These are phyloP conservation scores for Kurtzmaniella quercitrusa DNA, from an alignment of 1,139 yeast species.

Conservation along the genomic window DNA sequence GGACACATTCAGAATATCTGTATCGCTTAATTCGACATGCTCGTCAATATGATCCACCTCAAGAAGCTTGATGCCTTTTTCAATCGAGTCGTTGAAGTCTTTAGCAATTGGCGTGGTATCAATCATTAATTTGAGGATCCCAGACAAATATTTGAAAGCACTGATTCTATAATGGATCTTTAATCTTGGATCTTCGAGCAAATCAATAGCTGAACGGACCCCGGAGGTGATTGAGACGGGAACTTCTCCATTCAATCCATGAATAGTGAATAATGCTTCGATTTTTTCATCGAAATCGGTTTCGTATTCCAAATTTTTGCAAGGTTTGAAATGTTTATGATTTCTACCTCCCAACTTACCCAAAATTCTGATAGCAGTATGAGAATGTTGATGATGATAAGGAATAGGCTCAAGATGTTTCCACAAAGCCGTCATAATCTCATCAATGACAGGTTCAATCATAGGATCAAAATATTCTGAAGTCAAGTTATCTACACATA, in stretches of 20 bases:
- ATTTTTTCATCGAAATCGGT: constrained; percentile 64
- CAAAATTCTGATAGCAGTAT: constrained; percentile 85
- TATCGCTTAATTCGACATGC: constrained; percentile 32
- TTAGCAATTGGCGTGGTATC: constrained; percentile 63
- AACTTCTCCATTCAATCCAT: constrained; percentile 59
- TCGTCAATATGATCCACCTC: constrained; percentile 40
- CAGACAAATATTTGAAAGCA: constrained; percentile 70
- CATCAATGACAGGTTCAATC: constrained; percentile 91
- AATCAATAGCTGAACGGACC: constrained; percentile 64
- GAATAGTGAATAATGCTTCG: constrained; percentile 62
- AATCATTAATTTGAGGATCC: constrained; percentile 65
- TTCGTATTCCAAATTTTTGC: constrained; percentile 55
- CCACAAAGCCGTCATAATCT: constrained; percentile 92
- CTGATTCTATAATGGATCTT: constrained; percentile 67
- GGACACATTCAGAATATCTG: constrained; percentile 44
- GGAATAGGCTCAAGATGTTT: constrained; percentile 88
- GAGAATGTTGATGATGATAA: constrained; percentile 89
- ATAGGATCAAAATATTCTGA: constrained; percentile 97
- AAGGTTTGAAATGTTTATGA: constrained; percentile 76
- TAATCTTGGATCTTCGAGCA: constrained; percentile 63
- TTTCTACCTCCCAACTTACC: constrained; percentile 97
- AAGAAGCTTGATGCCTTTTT: constrained; percentile 43
- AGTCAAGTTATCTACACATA: constrained; percentile 95
- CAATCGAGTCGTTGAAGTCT: constrained; percentile 44
- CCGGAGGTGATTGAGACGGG: constrained; percentile 83